Conservation (phyloP, 345 rosid genomes). For the Citrus hindsii region DNA sequence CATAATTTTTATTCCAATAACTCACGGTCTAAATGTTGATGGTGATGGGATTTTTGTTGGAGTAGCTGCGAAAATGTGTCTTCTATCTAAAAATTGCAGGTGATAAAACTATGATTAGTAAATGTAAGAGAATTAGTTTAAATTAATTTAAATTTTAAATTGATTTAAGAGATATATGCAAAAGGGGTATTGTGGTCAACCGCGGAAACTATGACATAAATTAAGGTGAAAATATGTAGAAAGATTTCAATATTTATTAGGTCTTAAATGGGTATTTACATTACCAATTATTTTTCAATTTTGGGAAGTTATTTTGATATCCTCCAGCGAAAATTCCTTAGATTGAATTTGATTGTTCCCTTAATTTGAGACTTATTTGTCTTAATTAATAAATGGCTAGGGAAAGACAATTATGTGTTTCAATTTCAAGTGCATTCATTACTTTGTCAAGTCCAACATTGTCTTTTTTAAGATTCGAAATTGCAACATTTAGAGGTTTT, state of each 20-base stretch:
- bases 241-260: constrained; percentile 17
- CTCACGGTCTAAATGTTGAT: not conserved
- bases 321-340: not conserved
- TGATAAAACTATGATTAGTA: not conserved
- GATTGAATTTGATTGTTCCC: not conserved
- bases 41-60: not conserved
- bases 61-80: not conserved
- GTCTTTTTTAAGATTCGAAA: not conserved
- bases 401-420: not conserved
- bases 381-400: not conserved
- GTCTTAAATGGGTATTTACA: constrained; percentile 19
- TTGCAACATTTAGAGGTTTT: not conserved
- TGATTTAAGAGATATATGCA: not conserved
- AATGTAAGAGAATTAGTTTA: not conserved
- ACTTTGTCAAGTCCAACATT: not conserved
- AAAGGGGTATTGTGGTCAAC: not conserved
- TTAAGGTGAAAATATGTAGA: not conserved
- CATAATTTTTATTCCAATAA: not conserved
- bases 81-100: not conserved
- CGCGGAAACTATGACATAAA: not conserved
- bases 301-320: not conserved
- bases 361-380: not conserved
- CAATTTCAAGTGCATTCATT: not conserved
- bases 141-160: not conserved
- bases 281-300: not conserved